These are phyloP conservation scores for Mallotus japonicus DNA, from an alignment of 441 rosid species.

Conservation along the genomic window DNA sequence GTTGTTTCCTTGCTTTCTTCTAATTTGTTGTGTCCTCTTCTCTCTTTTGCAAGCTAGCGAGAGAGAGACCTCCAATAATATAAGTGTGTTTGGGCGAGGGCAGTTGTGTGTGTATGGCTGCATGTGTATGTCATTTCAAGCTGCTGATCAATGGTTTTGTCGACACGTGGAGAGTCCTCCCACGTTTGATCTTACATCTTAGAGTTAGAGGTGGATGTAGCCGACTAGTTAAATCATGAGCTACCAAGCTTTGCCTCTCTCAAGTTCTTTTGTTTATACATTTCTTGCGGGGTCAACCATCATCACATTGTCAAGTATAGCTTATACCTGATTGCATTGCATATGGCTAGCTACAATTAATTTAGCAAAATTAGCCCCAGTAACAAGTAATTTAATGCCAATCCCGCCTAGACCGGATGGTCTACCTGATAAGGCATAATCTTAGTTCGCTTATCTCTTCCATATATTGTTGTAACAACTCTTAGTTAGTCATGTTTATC, in stretches of 20 bases:
- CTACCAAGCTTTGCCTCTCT: not conserved
- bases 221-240: not conserved
- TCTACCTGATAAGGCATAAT: too few species aligned
- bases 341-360: too few species aligned
- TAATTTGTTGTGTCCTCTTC: conserved; percentile 18
- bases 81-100: conserved; percentile 30
- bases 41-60: conserved; percentile 24
- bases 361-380: too few species aligned
- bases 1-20: conserved; percentile 8
- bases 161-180: conserved; percentile 38
- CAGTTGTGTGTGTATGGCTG: conserved; percentile 20
- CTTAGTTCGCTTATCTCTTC: too few species aligned
- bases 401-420: too few species aligned
- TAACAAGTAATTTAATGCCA: too few species aligned
- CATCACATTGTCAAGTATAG: not conserved
- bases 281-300: not conserved
- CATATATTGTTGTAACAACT: too few species aligned
- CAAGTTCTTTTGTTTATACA: not conserved
- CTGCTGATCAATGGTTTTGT: conserved; percentile 3
- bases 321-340: too few species aligned
- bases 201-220: not conserved
- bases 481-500: too few species aligned
- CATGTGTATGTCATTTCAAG: conserved; percentile 44
- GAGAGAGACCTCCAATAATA: conserved; percentile 40
- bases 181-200: conserved; percentile 35